Evolutionary conservation across 306 rosid species (phyloP), one percentile per base, ranked within the genome.

Genomic region (Carpinus viminea): DNA sequence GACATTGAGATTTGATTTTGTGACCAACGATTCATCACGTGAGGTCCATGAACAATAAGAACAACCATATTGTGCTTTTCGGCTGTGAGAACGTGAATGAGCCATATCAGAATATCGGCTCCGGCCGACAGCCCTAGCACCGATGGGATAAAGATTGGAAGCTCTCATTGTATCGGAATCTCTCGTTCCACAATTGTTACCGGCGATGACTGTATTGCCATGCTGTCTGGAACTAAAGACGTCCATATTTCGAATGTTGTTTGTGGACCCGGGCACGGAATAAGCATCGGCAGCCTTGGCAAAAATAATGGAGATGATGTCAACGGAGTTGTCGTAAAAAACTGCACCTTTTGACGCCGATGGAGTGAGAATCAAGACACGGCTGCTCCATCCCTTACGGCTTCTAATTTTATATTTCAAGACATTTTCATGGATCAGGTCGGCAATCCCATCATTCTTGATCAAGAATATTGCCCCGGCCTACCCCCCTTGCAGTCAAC

Each of bases 221-320:
- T 92, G 51, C 11, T 90, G 21, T 72, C 85, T 0, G 96, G 93
- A 21, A 76, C 86, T 1, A 79, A 6, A 3, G 72, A 72, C 0
- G 77, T 92, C n/a, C 13, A 43, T 15, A 74, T 92, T 21, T 79
- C n/a, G 0, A 36, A 79, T 1, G 88, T 90, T 0, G 2, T 9
- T 1, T 92, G 97, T 47, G 92, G 93, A 5, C 97, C n/a, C 0
- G 96, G 97, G 26, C 97, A 92, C 54, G 91, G 97, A 12, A 88
- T 92, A 21, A 92, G 95, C 56, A 81, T 92, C 0, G 97, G 97
- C 55, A 90, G 97, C 76, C 83, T 92, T 0, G 96, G 97, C 34
- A 31, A 31, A n/a, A 31, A 31, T 2, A 31, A 31, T 31, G 34
- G 34, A 31, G 34, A 71, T 5, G 90, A 82, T 55, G 85, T 92